Evolutionary conservation across 176 grass and related monocot genomes (phyloP).

Genomic region (Carex myosuroides): DNA sequence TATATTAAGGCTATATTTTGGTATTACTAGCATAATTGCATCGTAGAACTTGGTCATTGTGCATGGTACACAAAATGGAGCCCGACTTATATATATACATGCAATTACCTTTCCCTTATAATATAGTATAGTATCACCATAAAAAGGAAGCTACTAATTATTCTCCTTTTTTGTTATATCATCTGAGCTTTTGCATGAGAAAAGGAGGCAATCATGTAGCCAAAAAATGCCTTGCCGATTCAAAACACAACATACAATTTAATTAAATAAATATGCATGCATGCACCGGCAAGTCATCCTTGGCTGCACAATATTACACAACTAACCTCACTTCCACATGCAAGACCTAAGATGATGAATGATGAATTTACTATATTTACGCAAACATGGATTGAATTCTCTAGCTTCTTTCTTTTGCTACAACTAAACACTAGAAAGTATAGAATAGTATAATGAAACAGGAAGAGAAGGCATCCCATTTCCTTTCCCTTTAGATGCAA

Average conservation of each 20-base stretch:
- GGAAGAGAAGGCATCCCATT: neutral
- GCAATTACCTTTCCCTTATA: neutral
- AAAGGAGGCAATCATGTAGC: constrained; percentile 72
- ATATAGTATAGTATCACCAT: neutral
- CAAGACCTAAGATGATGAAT: constrained; percentile 35
- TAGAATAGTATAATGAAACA: neutral
- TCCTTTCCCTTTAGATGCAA: constrained; percentile 11
- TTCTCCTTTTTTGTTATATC: constrained; percentile 10
- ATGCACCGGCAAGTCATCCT: constrained; percentile 87
- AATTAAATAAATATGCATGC: no score
- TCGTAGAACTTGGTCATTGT: no score
- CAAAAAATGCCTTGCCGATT: constrained; percentile 57
- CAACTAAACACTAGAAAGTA: neutral
- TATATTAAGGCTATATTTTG: no score
- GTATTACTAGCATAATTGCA: no score
- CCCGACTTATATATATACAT: no score
- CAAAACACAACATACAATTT: neutral
- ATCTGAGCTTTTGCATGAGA: constrained; percentile 72
- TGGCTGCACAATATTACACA: constrained; percentile 54
- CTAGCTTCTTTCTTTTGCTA: neutral
- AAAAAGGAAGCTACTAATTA: neutral
- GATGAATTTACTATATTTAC: constrained; percentile 5
- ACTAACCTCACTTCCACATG: constrained; percentile 64
- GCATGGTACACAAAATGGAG: no score
- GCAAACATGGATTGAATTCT: neutral